Percentiles rank a stretch among this genome's conserved stretches.
Evolutionary conservation across 306 rosid species (phyloP).

Genomic region (Alnus glutinosa): DNA sequence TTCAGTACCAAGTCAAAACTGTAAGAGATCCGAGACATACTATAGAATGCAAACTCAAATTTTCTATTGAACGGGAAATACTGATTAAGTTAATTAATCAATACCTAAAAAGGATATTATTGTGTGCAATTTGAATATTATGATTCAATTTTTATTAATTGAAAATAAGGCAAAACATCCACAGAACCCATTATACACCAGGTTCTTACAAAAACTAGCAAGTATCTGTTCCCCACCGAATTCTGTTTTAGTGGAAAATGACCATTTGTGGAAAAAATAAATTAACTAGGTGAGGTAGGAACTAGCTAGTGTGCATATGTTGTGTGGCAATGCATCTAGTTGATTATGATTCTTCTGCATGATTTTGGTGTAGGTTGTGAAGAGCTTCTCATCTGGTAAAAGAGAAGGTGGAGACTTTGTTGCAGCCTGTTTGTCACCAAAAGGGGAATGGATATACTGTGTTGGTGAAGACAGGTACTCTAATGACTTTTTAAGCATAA

Average conservation of each 20-base stretch:
- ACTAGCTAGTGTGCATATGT: not conserved
- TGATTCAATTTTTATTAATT: not conserved
- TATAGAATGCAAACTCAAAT: not conserved
- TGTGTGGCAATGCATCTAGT: not conserved
- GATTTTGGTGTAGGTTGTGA: constrained; percentile 67
- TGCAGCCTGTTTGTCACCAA: constrained; percentile 92
- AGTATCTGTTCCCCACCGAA: not conserved
- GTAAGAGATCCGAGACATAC: not conserved
- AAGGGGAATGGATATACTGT: constrained; percentile 99
- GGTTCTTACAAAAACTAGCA: not conserved
- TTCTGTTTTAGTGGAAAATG: not conserved
- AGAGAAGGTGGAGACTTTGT: constrained; percentile 98
- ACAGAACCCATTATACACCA: not conserved
- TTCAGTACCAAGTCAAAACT: not conserved
- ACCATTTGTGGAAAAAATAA: not conserved
- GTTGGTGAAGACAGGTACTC: constrained; percentile 96
- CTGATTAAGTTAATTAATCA: too few relatives aligned
- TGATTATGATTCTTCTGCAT: not conserved
- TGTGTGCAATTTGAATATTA: not conserved
- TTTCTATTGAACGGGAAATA: not conserved
- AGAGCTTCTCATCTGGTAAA: constrained; percentile 99
- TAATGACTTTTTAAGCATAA: not conserved
- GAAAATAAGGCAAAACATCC: not conserved
- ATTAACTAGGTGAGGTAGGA: not conserved
- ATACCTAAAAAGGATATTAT: not conserved